Evolutionary conservation across 1,284 basidiomycete genomes (phyloP), one percentile per base, ranked within the genome.

Genomic region (Ceratobasidium sp.): DNA sequence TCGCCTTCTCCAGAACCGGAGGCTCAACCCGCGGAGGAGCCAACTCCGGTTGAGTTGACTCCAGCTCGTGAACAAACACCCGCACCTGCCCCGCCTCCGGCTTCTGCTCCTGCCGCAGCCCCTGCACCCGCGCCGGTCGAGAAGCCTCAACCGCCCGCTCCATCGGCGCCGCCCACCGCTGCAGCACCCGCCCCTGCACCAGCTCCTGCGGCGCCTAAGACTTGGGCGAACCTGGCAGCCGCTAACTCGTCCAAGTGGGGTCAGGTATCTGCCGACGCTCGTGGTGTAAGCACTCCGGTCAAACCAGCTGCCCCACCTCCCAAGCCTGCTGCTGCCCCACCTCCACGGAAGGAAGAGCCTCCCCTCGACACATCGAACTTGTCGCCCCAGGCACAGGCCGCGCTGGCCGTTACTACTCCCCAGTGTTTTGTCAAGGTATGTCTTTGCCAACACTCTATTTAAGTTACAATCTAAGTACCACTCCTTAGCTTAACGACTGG

Each of bases 161-260:
- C 64, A 15, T 61, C 60, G 23, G 64, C 64, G 28, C 81, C 85
- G 42, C 77, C 79, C 77, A 82, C 81, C 28, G 84, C 82, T 35
- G 80, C 84, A 20, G 81, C 84, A 17, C 83, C 85, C 10, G 85
- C 87, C 0, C 81, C 88, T 2, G 83, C 84, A 7, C 85, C 87
- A 7, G 82, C 86, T 26, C 90, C 92, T 1, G 82, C 89, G 17
- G 85, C 81, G 28, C 91, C 91, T 28, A 94, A 94, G 83, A 93
- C 92, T 0, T 98, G 96, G 96, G 96, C 96, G 0, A 93, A 92
- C 77, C 90, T 97, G 65, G 96, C 96, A 71, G 95, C 95, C 47
- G 84, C 92, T 28, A 92, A 93, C 81, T 84, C 89, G 42, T 91
- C 89, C 82, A 91, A 92, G 82, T 96, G 94, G 94, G 93, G 93